Evolutionary conservation across 768 basidiomycete species (phyloP), one percentile per base, ranked within the genome.

Genomic region (Cyclocybe aegerita): DNA sequence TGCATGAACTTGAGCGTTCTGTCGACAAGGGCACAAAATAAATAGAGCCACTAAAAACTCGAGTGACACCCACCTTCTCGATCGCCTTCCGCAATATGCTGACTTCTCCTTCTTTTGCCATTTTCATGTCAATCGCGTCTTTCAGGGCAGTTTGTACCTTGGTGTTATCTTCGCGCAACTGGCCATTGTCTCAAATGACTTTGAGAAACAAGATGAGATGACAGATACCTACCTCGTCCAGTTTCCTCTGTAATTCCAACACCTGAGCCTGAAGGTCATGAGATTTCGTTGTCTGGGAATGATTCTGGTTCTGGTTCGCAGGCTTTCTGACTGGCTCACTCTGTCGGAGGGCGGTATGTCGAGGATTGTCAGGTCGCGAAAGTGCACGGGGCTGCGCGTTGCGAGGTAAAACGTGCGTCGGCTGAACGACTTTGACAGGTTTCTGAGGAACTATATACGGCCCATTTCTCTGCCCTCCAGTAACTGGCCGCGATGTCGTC

Each of bases 81-180:
- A 86, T 77, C n/a, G 67, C 77, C 55, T 80, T 81, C 56, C 88
- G 73, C 44, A 91, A 62, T 36, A 85, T 80, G 11, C 75, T 75
- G 5, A 86, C 86, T 69, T 91, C 88, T 4, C 89, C 89, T 30
- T 86, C 82, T 60, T 83, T 88, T 31, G 73, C 66, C 36, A 81
- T 71, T 52, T 76, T 82, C 7, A 70, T 73, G 41, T 81, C 76
- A 42, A 71, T 63, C 3, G 81, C 81, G 35, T 72, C 71, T 52
- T 76, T 70, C 41, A 83, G 62, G 1, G 74, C 72, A 17, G 63
- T 52, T 48, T 76, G 75, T 14, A 80, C 70, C 50, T 70, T 68
- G 35, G 68, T 61, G 57, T 86, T 81, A 54, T 77, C 71, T 61
- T 72, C 67, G 35, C 69, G 71, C 52, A 86, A 68, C 84, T 88